Conservation (phyloP, 2,329 filamentous ascomycete species). For the Chrysoporthe austroafricana region DNA sequence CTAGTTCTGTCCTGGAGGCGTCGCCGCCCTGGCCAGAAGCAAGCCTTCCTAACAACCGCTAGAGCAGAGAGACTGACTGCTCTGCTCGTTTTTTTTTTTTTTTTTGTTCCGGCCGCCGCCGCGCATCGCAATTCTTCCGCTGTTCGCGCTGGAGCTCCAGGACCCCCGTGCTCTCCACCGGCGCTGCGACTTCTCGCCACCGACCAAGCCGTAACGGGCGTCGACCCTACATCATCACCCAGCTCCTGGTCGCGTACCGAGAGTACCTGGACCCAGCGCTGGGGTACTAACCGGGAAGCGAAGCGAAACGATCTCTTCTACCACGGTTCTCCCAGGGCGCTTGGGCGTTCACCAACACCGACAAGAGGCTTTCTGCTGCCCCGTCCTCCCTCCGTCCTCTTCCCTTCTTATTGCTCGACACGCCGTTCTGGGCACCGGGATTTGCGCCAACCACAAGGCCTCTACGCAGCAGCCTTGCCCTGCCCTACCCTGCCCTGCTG, state of each 20-base stretch:
- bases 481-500: conserved; percentile 33
- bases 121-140: conserved; percentile 18
- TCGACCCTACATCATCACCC: conserved; percentile 19
- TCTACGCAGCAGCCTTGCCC: conserved; percentile 47
- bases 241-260: conserved; percentile 2
- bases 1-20: not conserved
- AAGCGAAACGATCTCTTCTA: conserved; percentile 23
- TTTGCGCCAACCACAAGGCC: conserved; percentile 55
- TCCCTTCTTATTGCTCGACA: conserved; percentile 35
- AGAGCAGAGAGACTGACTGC: conserved; percentile 7
- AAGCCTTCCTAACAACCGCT: conserved; percentile 6
- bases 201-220: conserved; percentile 23
- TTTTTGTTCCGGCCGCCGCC: conserved; percentile 8
- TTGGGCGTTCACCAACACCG: conserved; percentile 24
- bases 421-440: conserved; percentile 33
- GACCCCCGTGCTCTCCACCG: conserved; percentile 13
- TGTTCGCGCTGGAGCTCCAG: conserved; percentile 26
- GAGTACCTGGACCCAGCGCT: conserved; percentile 6
- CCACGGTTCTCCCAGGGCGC: conserved; percentile 11
- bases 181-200: conserved; percentile 26
- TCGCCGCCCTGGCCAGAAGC: not conserved
- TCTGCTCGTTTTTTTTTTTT: not conserved
- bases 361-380: conserved; percentile 28
- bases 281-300: conserved; percentile 27
- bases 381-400: conserved; percentile 31